Base-by-base conservation (phyloP, 139 green algal species). In the Picochlorum costavermella region DNA sequence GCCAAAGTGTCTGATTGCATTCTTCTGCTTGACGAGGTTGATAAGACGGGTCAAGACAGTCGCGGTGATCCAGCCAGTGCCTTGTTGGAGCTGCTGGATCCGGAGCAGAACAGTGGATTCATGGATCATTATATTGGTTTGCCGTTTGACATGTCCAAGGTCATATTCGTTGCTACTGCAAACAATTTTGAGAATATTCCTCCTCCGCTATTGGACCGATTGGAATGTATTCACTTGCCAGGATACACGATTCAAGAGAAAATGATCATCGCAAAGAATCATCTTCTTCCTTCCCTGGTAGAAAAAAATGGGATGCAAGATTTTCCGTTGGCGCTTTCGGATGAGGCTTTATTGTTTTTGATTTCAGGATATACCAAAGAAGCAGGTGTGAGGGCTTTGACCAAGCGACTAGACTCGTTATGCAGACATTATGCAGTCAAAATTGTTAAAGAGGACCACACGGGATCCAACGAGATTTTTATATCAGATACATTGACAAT, bases 1-100 rank as follows among this genome's bases (percentile, higher is more conserved):
- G 79, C 67, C 60, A 64, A 89, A 79, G 86, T 83, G 23, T 74
- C 60, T 64, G 96, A 98, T 73, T 87, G 93, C 2, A 75, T 98
- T 57, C 80, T 98, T 37, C 82, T 98, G 4, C 92, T 98, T 55
- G 92, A 98, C 63, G 92, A 98, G 76, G 90, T 98, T 20, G 92
- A 98, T 77, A 98, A 98, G 82, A 74, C 91, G 23, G 82, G 84
- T 9, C 61, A 69, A 62, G 78, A 82, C 29, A 46, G 77, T 33
- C 57, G 80, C 16, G 92, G 93, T 4, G 93, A 99, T 72, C 92
- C 93, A 2, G 88, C 93, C 9, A 87, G 76, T 23, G 93, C 93
- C 13, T 77, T 99, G 56, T 82, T 98, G n/a, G 93, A 99, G 81
- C 74, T 98, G 62, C 76, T 99, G 36, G 93, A 99, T 77, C 92